Percentiles rank a stretch among this genome's conserved stretches.
Conservation (phyloP, 495 filamentous ascomycete genomes). For the Neurospora sp. region DNA sequence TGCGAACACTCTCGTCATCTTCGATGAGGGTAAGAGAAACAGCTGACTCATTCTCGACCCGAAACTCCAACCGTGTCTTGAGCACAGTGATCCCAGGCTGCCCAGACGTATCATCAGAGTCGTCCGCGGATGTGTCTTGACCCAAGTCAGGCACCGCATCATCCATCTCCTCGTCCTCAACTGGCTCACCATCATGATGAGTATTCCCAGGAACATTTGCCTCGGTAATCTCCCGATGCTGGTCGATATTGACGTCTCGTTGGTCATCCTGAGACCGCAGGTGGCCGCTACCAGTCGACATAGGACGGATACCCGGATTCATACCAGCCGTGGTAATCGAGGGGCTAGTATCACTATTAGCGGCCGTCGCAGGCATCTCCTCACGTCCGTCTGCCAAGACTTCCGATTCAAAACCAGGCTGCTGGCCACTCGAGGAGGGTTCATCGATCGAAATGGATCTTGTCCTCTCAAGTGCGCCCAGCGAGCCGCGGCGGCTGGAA, state of each 20-base stretch:
- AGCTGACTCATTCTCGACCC: not conserved
- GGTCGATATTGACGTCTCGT: not conserved
- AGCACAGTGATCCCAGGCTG: not conserved
- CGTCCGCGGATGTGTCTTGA: not conserved
- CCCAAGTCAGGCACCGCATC: not conserved
- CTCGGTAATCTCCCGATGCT: not conserved
- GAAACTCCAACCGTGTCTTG: not conserved
- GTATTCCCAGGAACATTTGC: not conserved
- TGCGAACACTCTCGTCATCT: constrained; percentile 14
- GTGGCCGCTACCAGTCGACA: not conserved
- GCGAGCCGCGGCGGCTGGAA: not conserved
- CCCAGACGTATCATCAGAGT: not conserved
- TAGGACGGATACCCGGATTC: not conserved
- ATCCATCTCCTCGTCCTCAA: not conserved
- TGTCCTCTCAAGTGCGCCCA: not conserved
- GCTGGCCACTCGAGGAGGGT: not conserved
- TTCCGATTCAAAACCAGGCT: not conserved
- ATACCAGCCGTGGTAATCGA: not conserved
- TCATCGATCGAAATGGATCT: not conserved
- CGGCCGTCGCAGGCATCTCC: not conserved
- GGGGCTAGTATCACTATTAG: not conserved
- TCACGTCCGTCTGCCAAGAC: not conserved
- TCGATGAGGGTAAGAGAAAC: constrained; percentile 1
- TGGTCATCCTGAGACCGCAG: not conserved
- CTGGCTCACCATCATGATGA: not conserved